Conservation (phyloP, 2,329 filamentous ascomycete genomes). For the Cordyceps pruinosa region DNA sequence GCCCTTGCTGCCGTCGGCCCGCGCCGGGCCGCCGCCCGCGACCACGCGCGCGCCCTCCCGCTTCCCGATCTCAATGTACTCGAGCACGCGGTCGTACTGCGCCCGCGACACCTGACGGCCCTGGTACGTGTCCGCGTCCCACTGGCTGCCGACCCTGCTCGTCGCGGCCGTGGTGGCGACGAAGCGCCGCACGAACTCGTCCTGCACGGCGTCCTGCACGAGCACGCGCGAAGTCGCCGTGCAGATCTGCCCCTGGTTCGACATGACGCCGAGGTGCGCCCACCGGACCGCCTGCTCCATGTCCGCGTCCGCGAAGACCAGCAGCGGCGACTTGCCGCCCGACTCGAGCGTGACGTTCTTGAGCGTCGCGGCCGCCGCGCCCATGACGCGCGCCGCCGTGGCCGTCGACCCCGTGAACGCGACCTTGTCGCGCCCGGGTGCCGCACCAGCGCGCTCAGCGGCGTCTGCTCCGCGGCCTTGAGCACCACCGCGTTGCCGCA, state of each 20-base stretch:
- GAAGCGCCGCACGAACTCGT: constrained; percentile 72
- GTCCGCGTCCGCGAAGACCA: constrained; percentile 66
- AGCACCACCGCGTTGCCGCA: constrained; percentile 62
- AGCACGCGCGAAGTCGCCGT: constrained; percentile 73
- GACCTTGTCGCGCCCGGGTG: constrained; percentile 72
- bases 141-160: constrained; percentile 75
- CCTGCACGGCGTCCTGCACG: constrained; percentile 75
- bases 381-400: constrained; percentile 66
- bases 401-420: constrained; percentile 69
- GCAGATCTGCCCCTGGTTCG: constrained; percentile 54
- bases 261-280: constrained; percentile 61
- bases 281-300: constrained; percentile 66
- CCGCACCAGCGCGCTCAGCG: constrained; percentile 57
- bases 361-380: constrained; percentile 67
- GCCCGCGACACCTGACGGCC: constrained; percentile 74
- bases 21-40: constrained; percentile 31
- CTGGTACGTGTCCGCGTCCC: constrained; percentile 69
- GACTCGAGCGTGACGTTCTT: constrained; percentile 74
- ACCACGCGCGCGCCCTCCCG: constrained; percentile 51
- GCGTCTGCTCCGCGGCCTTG: constrained; percentile 68
- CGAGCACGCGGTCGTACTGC: constrained; percentile 80
- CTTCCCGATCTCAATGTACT: constrained; percentile 59
- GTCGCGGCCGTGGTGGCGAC: constrained; percentile 61
- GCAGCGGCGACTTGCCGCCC: constrained; percentile 69
- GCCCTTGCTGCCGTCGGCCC: constrained; percentile 61